Evolutionary conservation across 2,329 filamentous ascomycete genomes (phyloP).

Genomic region (Aspergillus ustus): DNA sequence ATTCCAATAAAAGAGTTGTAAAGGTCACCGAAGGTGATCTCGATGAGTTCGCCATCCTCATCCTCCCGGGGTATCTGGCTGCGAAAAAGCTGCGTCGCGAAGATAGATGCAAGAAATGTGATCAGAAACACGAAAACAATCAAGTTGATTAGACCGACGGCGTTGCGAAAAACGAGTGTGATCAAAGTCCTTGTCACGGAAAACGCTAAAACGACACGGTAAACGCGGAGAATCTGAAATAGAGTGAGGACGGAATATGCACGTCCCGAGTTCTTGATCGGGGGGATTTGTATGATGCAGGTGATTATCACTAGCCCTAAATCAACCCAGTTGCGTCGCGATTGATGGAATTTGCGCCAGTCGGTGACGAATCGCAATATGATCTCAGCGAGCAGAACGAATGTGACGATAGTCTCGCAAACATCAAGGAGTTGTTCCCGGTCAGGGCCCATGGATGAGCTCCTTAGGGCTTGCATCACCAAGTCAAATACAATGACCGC

Average conservation of each 20-base stretch:
- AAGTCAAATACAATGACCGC: slow-evolving; percentile 78
- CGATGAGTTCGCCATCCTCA: slow-evolving; percentile 63
- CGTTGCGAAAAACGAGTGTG: slow-evolving; percentile 83
- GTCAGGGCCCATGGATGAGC: slow-evolving; percentile 70
- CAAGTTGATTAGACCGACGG: slow-evolving; percentile 87
- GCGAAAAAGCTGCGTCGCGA: slow-evolving; percentile 90
- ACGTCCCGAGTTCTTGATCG: slow-evolving; percentile 72
- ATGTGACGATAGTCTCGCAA: slow-evolving; percentile 76
- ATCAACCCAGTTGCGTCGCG: slow-evolving; percentile 78
- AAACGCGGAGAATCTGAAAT: slow-evolving; percentile 91
- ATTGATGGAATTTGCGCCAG: slow-evolving; percentile 78
- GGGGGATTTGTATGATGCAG: slow-evolving; percentile 81
- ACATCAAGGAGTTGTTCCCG: slow-evolving; percentile 69
- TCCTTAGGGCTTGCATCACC: slow-evolving; percentile 77
- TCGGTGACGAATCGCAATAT: slow-evolving; percentile 75
- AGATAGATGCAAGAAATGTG: slow-evolving; percentile 90
- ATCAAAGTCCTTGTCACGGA: slow-evolving; percentile 87
- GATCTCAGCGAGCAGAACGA: slow-evolving; percentile 81
- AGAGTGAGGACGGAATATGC: slow-evolving; percentile 86
- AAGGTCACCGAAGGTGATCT: slow-evolving; percentile 83
- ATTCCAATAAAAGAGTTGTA: slow-evolving; percentile 97
- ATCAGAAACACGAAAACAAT: slow-evolving; percentile 97
- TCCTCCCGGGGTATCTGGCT: slow-evolving; percentile 76
- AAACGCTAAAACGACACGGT: slow-evolving; percentile 88
- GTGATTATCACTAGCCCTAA: slow-evolving; percentile 79